Evolutionary conservation across 257 asterid species (phyloP), one percentile per base, ranked within the genome.

Genomic region (Buddleja alternifolia): DNA sequence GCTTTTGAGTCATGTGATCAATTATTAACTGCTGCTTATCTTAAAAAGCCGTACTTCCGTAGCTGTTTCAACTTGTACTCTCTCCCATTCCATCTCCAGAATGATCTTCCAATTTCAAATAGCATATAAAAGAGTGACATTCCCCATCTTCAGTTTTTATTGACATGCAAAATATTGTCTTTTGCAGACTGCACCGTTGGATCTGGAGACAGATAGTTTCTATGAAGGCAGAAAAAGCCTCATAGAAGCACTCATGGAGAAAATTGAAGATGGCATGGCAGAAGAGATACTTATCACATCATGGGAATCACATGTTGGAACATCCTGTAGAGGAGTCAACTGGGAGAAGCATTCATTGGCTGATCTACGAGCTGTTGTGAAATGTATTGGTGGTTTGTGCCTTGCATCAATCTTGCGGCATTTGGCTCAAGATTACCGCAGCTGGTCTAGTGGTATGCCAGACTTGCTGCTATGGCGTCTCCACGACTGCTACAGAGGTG

Each of bases 381-480:
- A 85, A 63, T 93, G 99, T 91, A 88, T 93, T 4, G 92, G 95
- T 3, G 93, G 96, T 21, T 75, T 70, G 4, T 81, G 95, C 73
- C 89, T 88, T 65, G 90, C 96, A 24, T 80, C 95, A 17, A 67
- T 90, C 37, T 89, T 86, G 84, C 77, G 96, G 41, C 88, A 90
- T 74, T 74, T 90, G 85, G 96, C 99, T 34, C 96, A 87, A 81
- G 99, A 84, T 69, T 93, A 90, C 71, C 80, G 90, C 11, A 93
- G 96, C 81, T 93, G 99, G 99, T 84, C 99, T 11, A 88, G 96
- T 76, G 99, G 99, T 19, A 93, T 93, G 99, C 99, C 99, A 2
- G 96, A 93, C 74, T 74, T 93, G 48, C 73, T 93, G 69, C 82
- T 93, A 7, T 93, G 99, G 99, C 96, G 99, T 21, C 86, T 93